Base-by-base conservation (phyloP, 192 early-diverging fungal species). In the Coemansia sp. region DNA sequence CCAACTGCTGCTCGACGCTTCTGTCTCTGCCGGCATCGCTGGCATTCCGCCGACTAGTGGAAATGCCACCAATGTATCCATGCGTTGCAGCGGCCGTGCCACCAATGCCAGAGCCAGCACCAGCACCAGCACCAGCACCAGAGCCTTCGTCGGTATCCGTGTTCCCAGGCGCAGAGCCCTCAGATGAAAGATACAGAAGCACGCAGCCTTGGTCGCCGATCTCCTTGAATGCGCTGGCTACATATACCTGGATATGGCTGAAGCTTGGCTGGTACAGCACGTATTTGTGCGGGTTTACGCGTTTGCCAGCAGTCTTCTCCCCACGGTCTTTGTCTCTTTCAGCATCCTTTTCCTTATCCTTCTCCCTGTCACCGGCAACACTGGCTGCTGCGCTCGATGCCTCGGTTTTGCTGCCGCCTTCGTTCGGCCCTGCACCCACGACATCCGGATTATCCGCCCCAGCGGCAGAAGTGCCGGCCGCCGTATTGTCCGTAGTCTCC, bases 181-280 rank as follows among this genome's bases (percentile, higher is more conserved):
- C 94, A 0, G 95, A 95, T 6, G 95, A 97, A 6, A 98, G 63
- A 61, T 96, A 99, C 39, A 99, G 65, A 18, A 99, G 74, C 68
- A 98, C 71, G 22, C 90, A 95, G 1, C 90, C 88, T 61, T 94
- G 91, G 19, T 95, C 94, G 46, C 86, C 82, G 16, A 95, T 91
- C 71, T 99, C 97, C 82, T 91, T 67, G 83, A 95, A 98, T 9
- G 94, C 93, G 22, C 93, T 96, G 41, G 93, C 87, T 26, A 99
- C 82, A 70, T 96, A 97, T 40, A 96, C 87, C 83, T 95, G 87
- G 41, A 98, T 75, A 72, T 99, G 94, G 60, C 93, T 92, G 59
- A 97, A 86, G 1, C 92, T 91, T 11, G 96, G 95, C 71, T 92
- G 83, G 75, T 97, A 96, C 21, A 99, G 84, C 21, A 98, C 80